A percentile compares a stretch with the other conserved stretches of the same genome.
phyloP scores from a whole-genome alignment of 1,284 basidiomycete species.

The Microbotryum saponariae region DNA sequence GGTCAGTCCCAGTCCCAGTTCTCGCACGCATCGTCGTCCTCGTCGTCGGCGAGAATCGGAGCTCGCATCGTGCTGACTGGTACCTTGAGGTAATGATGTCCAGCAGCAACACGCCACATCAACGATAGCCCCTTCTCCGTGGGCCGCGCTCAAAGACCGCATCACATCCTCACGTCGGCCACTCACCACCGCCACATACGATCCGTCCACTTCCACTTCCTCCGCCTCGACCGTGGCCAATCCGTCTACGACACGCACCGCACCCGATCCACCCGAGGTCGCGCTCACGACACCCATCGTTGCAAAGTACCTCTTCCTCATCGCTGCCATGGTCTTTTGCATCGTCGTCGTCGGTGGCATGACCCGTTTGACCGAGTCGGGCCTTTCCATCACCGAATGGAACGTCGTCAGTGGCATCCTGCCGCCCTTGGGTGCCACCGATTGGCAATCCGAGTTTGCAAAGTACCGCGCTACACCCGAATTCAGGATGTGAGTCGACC shows the following conservation, averaged over 20 bases:
- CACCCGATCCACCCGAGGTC: slow-evolving; percentile 35
- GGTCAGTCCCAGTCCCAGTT: too few relatives aligned
- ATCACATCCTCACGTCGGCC: too few relatives aligned
- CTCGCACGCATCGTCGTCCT: too few relatives aligned
- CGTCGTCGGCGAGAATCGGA: too few relatives aligned
- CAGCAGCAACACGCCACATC: too few relatives aligned
- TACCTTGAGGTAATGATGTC: too few relatives aligned
- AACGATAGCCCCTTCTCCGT: too few relatives aligned
- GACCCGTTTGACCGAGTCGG: slow-evolving; percentile 94
- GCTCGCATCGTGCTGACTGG: too few relatives aligned
- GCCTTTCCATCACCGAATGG: slow-evolving; percentile 98
- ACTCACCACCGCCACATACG: too few relatives aligned
- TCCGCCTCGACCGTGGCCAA: too few relatives aligned
- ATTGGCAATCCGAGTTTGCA: slow-evolving; percentile 85
- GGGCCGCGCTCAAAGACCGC: too few relatives aligned
- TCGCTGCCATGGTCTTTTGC: slow-evolving; percentile 75
- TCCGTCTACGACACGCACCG: not conserved
- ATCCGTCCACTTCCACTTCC: too few relatives aligned
- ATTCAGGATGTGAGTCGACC: slow-evolving; percentile 69
- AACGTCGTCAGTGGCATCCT: slow-evolving; percentile 81
- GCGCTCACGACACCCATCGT: slow-evolving; percentile 68
- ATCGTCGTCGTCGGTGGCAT: slow-evolving; percentile 95
- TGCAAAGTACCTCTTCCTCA: slow-evolving; percentile 67
- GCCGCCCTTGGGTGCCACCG: slow-evolving; percentile 65
- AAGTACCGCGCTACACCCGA: slow-evolving; percentile 96